Evolutionary conservation across 768 basidiomycete genomes (phyloP).

Genomic region (Lyophyllum atratum): DNA sequence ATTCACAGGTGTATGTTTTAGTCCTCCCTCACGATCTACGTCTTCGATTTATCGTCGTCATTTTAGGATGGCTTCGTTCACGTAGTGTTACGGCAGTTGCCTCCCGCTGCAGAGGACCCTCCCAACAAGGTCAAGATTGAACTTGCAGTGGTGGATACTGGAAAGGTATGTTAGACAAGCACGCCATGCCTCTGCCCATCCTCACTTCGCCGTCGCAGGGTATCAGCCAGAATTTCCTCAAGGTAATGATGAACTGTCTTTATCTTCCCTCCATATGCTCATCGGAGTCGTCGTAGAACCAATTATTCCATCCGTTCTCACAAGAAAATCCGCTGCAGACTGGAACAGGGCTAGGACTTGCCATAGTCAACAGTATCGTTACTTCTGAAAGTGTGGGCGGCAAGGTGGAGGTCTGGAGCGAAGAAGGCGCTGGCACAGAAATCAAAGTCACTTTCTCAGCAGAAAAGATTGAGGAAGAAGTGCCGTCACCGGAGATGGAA

Average conservation of each 20-base stretch:
- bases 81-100: slow-evolving; percentile 76
- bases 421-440: slow-evolving; percentile 88
- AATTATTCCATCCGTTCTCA: slow-evolving; percentile 95
- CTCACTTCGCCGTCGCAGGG: slow-evolving; percentile 45
- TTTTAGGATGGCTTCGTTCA: slow-evolving; percentile 85
- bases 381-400: slow-evolving; percentile 84
- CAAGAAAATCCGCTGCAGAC: slow-evolving; percentile 95
- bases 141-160: slow-evolving; percentile 84
- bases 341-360: slow-evolving; percentile 91
- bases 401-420: slow-evolving; percentile 92
- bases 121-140: slow-evolving; percentile 74
- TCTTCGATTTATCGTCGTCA: background rate
- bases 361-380: slow-evolving; percentile 93
- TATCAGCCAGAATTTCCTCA: slow-evolving; percentile 90
- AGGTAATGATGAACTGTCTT: slow-evolving; percentile 42
- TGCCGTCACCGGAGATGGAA: slow-evolving; percentile 40
- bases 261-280: background rate
- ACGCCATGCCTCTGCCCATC: background rate
- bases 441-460: slow-evolving; percentile 86
- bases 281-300: slow-evolving; percentile 54
- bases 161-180: slow-evolving; percentile 52
- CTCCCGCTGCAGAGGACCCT: slow-evolving; percentile 51
- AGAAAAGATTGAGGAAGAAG: slow-evolving; percentile 51
- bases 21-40: background rate
- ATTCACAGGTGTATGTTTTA: slow-evolving; percentile 71